These are phyloP conservation scores for Melanomma pulvis-pyrius DNA, from an alignment of 495 filamentous ascomycete species.

Conservation along the genomic window DNA sequence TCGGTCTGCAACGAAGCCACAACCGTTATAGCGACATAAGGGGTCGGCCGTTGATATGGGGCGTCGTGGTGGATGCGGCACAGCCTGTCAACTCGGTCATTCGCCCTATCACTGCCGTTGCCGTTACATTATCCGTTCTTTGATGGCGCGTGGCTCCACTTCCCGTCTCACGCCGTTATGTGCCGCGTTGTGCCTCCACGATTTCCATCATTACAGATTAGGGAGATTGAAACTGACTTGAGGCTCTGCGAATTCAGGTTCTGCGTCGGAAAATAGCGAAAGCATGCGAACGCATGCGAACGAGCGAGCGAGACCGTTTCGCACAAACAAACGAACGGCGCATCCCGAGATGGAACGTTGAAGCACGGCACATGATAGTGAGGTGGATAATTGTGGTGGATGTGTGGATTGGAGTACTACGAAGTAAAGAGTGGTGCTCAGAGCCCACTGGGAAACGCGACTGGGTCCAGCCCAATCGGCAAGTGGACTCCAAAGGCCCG, in stretches of 20 bases:
- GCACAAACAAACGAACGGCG: not conserved
- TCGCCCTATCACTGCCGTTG: not conserved
- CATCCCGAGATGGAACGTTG: not conserved
- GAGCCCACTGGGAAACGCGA: not conserved
- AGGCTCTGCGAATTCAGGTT: constrained; percentile 46
- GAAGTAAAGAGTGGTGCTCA: not conserved
- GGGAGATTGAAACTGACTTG: not conserved
- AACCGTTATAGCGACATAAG: constrained; percentile 14
- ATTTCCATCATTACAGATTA: not conserved
- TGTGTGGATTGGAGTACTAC: not conserved
- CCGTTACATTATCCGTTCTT: not conserved
- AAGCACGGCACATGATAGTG: not conserved
- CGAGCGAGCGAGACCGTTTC: not conserved
- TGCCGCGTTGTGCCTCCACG: not conserved
- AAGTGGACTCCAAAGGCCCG: not conserved
- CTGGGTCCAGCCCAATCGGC: not conserved
- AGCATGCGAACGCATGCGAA: not conserved
- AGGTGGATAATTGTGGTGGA: not conserved
- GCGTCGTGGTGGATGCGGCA: constrained; percentile 8
- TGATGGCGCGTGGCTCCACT: constrained; percentile 16
- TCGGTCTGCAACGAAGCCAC: constrained; percentile 10
- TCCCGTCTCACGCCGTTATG: constrained; percentile 3
- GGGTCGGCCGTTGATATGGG: not conserved
- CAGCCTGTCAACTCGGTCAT: not conserved
- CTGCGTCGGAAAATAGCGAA: constrained; percentile 70